Evolutionary conservation across 371 early-diverging fungal genomes (phyloP), one percentile per base, ranked within the genome.

Genomic region (Paraphysoderma sedebokerense): DNA sequence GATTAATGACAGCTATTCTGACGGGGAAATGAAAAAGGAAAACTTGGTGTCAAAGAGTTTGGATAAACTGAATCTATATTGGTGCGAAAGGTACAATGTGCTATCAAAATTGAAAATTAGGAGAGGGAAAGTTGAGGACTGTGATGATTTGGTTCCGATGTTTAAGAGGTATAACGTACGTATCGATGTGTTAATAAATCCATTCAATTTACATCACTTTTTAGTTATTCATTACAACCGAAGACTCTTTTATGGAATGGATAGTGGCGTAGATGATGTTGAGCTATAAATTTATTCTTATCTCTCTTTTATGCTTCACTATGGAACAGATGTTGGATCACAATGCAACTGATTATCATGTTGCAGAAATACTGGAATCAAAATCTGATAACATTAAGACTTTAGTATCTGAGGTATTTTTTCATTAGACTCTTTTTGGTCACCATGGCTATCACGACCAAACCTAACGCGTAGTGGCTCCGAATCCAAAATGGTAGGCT

Each of bases 101-200:
- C n/a, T n/a, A n/a, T n/a, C n/a, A n/a, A n/a, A n/a, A n/a, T n/a
- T n/a, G n/a, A n/a, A n/a, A n/a, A n/a, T n/a, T n/a, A n/a, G n/a
- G n/a, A n/a, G n/a, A n/a, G n/a, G n/a, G n/a, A n/a, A n/a, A n/a
- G 65, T 70, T 1, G 71, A 68, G 41, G 71, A 70, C 47, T 66
- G 66, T 39, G 71, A 70, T 49, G 71, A 70, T 53, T 38, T 70
- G 8, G 56, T 61, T 2, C 70, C 71, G 5, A 62, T 70, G 57
- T 60, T 70, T 34, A 50, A 54, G 45, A 47, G 55, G 31, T 61
- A 67, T 38, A 56, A 63, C 32, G 59, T 66, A 46, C 22, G 58
- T 11, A 5, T 4, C 32, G 15, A 20, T n/a, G 19, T 38, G 7
- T 28, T 38, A 12, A 27, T 35, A 2, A 2, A n/a, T n/a, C n/a